Evolutionary conservation across 2,329 filamentous ascomycete species (phyloP), one percentile per base, ranked within the genome.

Genomic region (Periconia digitata): DNA sequence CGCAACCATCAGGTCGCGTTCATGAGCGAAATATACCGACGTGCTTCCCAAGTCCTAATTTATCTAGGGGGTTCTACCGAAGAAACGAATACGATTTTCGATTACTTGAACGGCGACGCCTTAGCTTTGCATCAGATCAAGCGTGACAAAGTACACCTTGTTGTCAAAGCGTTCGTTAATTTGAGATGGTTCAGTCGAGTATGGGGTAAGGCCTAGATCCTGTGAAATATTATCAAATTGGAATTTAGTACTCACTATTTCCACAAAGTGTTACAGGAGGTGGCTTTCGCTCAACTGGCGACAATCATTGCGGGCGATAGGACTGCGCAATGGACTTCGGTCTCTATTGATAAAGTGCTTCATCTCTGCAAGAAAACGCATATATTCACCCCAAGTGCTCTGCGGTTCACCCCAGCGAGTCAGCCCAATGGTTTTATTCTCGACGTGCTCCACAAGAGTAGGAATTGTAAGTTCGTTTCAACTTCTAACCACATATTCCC

Each of bases 251-350:
- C n/a, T n/a, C n/a, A n/a, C 27, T 13, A 32, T 13, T 32, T 32
- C 3, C n/a, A 32, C n/a, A 10, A 10, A 32, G 52, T 58, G 13
- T 42, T 60, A 20, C 62, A 58, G 42, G 55, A 54, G 22, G 50
- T 62, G 23, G 57, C 59, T 24, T 36, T 59, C 3, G 54, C 54
- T n/a, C 49, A 46, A 34, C 15, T 44, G 6, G 53, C 50, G 2
- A 53, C 41, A 2, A 32, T 56, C n/a, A 39, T 43, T 17, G 41
- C 36, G 3, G 49, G 46, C 1, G 7, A 44, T n/a, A 47, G 43
- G 22, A 35, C 44, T 15, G 17, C 37, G 6, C 44, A 20, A 12
- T 50, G 50, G 48, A 43, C 42, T 4, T 23, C 32, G 22, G 20
- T 18, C 2, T 42, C 46, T 8, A 34, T 49, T 21, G 24, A 40